phyloP scores from a whole-genome alignment of 768 basidiomycete genomes.

The Cyathus striatus region DNA sequence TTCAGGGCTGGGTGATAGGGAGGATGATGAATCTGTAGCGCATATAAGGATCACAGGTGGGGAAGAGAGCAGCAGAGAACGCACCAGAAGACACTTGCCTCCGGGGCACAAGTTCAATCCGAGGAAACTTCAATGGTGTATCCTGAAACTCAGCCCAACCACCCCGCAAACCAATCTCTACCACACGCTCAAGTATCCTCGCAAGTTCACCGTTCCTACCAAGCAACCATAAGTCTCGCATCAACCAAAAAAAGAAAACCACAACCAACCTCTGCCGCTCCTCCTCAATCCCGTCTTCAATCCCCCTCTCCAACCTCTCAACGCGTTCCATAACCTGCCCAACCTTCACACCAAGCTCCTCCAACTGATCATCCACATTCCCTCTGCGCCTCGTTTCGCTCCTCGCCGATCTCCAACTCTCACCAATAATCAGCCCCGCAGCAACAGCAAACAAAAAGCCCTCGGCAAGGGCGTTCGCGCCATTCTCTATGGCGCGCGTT shows the following conservation, averaged over 20 bases:
- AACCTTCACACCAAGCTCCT: constrained; percentile 45
- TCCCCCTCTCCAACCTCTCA: no score
- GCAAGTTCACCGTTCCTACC: constrained; percentile 63
- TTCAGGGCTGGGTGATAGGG: no score
- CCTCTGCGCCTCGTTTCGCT: constrained; percentile 68
- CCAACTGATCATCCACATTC: constrained; percentile 66
- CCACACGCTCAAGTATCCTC: constrained; percentile 57
- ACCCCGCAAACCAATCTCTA: constrained; percentile 60
- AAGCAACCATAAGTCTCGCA: background rate
- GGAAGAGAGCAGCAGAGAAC: no score
- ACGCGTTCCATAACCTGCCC: constrained; percentile 38
- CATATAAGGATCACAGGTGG: no score
- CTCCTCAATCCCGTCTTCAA: constrained; percentile 45
- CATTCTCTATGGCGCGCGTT: constrained; percentile 76
- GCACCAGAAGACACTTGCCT: no score
- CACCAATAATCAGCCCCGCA: constrained; percentile 65
- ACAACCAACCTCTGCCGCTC: constrained; percentile 39
- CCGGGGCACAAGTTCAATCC: constrained; percentile 33
- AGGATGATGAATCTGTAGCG: no score
- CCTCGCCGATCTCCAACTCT: constrained; percentile 70
- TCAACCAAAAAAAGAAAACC: background rate
- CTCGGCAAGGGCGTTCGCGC: constrained; percentile 80
- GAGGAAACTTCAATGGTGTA: constrained; percentile 48
- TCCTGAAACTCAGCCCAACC: constrained; percentile 64
- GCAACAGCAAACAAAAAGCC: constrained; percentile 82